Base-by-base conservation (phyloP, 352 stramenopile species). In the Globisporangium perplexum region DNA sequence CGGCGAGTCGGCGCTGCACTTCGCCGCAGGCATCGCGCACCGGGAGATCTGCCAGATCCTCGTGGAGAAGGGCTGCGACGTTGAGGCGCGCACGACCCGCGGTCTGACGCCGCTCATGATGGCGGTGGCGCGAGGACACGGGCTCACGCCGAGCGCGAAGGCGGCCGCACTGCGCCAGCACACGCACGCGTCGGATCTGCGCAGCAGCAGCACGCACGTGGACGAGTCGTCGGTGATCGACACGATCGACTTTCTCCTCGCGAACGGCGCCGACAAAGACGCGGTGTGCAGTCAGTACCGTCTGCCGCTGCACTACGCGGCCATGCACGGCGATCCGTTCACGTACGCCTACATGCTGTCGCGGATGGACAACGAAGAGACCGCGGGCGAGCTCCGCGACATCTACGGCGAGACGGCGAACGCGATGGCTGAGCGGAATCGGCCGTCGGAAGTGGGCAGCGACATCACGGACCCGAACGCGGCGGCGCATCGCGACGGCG, bases 71-170 rank as follows among this genome's bases (percentile, higher is more conserved):
- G 81, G 84, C 33, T 79, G 73, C 33, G 61, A 76, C 55, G 67
- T 92, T 20, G 74, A 95, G 58, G 73, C 77, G 45, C 76, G 81
- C 17, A 92, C 82, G 44, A 76, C 65, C 28, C 61, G 86, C 50
- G 82, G 81, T 1, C 50, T 86, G 53, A 95, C 85, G 11, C 82
- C 85, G 11, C 53, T 95, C 49, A 93, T 95, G 68, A 68, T 88
- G 14, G 82, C 77, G n/a, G 83, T 78, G 6, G 60, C 71, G 1
- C 77, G 69, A 58, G 82, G 81, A 22, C 47, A 72, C 22, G 71
- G 62, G 4, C 47, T 59, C 30, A 68, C 35, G 14, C 69, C 70
- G 57, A 70, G 59, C 3, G 56, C 31, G n/a, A 75, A 35, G 66
- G 66, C 50, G 28, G 60, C 59, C 24, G 48, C 74, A 18, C 61